These are phyloP conservation scores for Obba rivulosa DNA, from an alignment of 768 basidiomycete genomes.

Conservation along the genomic window DNA sequence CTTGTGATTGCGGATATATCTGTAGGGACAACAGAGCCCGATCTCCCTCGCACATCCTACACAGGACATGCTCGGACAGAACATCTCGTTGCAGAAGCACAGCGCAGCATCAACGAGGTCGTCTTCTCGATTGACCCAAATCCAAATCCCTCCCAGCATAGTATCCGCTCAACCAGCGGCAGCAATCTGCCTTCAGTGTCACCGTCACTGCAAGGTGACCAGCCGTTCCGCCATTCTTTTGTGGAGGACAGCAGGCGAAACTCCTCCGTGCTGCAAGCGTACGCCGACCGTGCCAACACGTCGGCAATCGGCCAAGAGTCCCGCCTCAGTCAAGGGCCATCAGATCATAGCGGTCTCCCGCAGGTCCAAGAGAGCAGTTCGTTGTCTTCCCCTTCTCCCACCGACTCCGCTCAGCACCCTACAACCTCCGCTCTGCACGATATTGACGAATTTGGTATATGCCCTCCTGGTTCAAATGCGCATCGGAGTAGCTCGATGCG, in stretches of 20 bases:
- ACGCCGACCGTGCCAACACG: background rate
- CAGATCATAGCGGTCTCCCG: conserved; percentile 8
- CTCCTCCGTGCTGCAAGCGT: too few relatives aligned
- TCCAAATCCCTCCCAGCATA: conserved; percentile 6
- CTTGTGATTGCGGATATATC: conserved; percentile 69
- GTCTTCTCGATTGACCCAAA: conserved; percentile 21
- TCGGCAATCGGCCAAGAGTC: background rate
- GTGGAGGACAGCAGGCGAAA: too few relatives aligned
- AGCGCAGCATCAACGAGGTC: conserved; percentile 48
- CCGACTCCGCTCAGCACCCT: too few relatives aligned
- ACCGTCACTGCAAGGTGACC: background rate
- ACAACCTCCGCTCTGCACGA: background rate
- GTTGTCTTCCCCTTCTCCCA: conserved; percentile 3
- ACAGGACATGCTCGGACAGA: conserved; percentile 59
- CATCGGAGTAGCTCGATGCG: conserved; percentile 14
- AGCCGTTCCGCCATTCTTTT: background rate
- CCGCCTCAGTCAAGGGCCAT: background rate
- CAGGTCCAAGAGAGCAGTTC: conserved; percentile 7
- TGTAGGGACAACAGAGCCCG: conserved; percentile 78
- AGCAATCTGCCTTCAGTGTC: conserved; percentile 11
- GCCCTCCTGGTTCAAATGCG: conserved; percentile 3
- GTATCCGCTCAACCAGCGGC: conserved; percentile 12
- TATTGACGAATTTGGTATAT: conserved; percentile 18
- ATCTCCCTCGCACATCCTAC: conserved; percentile 70
- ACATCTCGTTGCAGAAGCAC: conserved; percentile 56